These are phyloP conservation scores for Alternaria sp. DNA, from an alignment of 2,329 filamentous ascomycete species.

Conservation along the genomic window DNA sequence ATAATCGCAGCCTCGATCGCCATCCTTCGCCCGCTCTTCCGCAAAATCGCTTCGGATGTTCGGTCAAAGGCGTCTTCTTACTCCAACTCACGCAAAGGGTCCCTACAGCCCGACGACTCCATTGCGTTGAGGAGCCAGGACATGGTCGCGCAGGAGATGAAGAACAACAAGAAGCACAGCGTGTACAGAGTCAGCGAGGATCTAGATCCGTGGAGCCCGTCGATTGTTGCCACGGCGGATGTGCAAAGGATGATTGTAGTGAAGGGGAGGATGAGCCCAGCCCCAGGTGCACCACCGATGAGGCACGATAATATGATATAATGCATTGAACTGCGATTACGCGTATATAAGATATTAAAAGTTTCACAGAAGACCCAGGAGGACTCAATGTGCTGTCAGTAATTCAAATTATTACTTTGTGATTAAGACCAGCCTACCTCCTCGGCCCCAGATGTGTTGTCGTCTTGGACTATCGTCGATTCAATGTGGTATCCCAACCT, in stretches of 20 bases:
- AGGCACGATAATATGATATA: not conserved
- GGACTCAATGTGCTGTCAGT: not conserved
- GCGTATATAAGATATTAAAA: not conserved
- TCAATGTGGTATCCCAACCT: not conserved
- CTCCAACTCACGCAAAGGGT: slow-evolving; percentile 15
- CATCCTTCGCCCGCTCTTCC: slow-evolving; percentile 55
- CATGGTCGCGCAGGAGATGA: not conserved
- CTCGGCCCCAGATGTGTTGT: not conserved
- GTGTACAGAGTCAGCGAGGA: slow-evolving; percentile 9
- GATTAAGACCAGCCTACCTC: not conserved
- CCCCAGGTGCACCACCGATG: not conserved
- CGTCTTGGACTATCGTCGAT: not conserved
- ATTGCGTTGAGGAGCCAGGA: slow-evolving; percentile 25
- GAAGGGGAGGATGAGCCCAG: slow-evolving; percentile 11
- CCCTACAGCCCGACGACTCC: not conserved
- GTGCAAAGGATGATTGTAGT: slow-evolving; percentile 19
- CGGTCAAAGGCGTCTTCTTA: slow-evolving; percentile 23
- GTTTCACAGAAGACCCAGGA: not conserved
- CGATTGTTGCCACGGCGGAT: slow-evolving; percentile 21
- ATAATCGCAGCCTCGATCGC: slow-evolving; percentile 58
- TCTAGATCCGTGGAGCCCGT: slow-evolving; percentile 29
- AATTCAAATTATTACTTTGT: not conserved
- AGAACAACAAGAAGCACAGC: slow-evolving; percentile 14
- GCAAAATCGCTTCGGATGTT: slow-evolving; percentile 30
- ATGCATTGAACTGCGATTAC: not conserved